Base-by-base conservation (phyloP, 352 stramenopile genomes). In the Globisporangium polare region DNA sequence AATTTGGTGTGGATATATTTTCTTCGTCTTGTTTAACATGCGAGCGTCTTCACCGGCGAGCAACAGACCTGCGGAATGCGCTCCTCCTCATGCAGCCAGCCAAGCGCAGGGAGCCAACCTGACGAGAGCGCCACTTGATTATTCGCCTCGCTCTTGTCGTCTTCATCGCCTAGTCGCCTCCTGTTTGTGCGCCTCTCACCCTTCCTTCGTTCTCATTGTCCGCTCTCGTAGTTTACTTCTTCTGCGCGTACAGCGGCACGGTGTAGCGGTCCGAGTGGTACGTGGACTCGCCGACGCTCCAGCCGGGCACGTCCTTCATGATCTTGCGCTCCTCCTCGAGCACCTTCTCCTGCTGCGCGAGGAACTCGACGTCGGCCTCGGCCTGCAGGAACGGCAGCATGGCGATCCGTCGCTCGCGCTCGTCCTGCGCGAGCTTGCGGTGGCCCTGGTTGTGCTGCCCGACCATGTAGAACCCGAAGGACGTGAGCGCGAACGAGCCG, bases 271-370 rank as follows among this genome's bases (percentile, higher is more conserved):
- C 66, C 73, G 83, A 90, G 78, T 97, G 83, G 76, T 97, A 98
- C 46, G 89, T 80, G 24, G 77, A 94, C 63, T 97, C 72, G 41
- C 92, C 90, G 50, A 86, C 86, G 57, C 84, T 74, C 94, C 93
- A 98, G 53, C 92, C 95, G 33, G 83, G 83, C 58, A 98, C 91
- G 73, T 95, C 86, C 74, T 98, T 96, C 96, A 99, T 98, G 69
- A 98, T 88, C 69, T 97, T 84, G 60, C 78, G 81, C 74, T 99
- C 95, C 58, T 95, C 87, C 18, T 89, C 85, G 58, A 97, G 83
- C 57, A 95, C 81, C 54, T 94, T 85, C 45, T 93, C 82, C 69
- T 97, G 83, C 54, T 94, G 70, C 64, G 89, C 72, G 37, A 96
- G 69, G 68, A 90, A 92, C 68, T 95, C 81, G 41, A 92, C 86